Evolutionary conservation across 331 rosid genomes (phyloP), one percentile per base, ranked within the genome.

Genomic region (Malus hybrid): DNA sequence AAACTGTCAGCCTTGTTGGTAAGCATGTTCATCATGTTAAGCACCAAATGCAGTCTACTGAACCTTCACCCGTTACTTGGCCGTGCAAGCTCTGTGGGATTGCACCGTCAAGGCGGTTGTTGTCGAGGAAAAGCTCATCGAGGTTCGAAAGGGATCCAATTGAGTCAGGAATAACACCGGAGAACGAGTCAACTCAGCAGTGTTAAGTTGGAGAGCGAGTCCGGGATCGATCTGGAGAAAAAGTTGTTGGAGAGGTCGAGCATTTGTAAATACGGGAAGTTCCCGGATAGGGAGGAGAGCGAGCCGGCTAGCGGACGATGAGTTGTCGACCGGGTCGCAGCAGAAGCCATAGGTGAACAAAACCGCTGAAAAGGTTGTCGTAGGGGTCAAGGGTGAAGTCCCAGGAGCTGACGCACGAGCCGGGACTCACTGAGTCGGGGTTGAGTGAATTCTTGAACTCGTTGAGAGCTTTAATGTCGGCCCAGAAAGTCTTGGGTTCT

Each of bases 371-470:
- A 76, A 93, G 91, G 77, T 50, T 81, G 80, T 90, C 94, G 81
- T 97, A 93, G 0, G 98, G 97, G 77, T 93, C 95, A 18, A 79
- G 15, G 3, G 70, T 62, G 88, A 91, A 91, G 89, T 94, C 95
- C 99, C 97, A 94, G 0, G 96, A 83, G 60, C 83, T 80, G 0
- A 92, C 13, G 72, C 99, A 94, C 1, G 99, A 90, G 9, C 96
- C 99, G 2, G 90, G 85, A 8, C 28, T 60, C 28, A 91, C 73
- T 2, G 99, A 92, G 79, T 12, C 59, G 2, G 79, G 75, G 48
- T 86, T 80, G 18, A 93, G 16, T 15, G 72, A 75, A 27, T 84
- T 77, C 86, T 87, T 88, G 0, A 93, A 76, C 24, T 83, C 72
- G 75, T 88, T 87, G 22, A 94, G 71, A 60, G 83, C 88, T 34